Conservation (phyloP, 2,329 filamentous ascomycete species). For the Beauveria varroae region DNA sequence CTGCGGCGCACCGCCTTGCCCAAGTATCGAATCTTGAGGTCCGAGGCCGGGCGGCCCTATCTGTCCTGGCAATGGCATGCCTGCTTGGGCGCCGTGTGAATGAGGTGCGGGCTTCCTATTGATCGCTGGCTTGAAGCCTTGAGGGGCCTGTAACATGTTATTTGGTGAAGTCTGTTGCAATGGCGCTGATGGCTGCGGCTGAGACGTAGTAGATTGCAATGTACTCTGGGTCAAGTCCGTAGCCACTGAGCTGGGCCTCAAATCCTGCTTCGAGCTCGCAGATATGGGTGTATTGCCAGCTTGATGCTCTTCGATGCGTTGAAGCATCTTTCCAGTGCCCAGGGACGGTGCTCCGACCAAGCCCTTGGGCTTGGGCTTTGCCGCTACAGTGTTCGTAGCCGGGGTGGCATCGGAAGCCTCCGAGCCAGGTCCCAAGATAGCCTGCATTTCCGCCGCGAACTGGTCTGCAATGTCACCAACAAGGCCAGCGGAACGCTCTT, state of each 20-base stretch:
- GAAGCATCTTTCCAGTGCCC: constrained; percentile 12
- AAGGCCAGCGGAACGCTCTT: not conserved
- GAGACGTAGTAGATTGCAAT: not conserved
- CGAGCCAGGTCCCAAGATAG: not conserved
- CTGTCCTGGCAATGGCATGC: constrained; percentile 9
- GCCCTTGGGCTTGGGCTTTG: not conserved
- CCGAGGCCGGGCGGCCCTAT: constrained; percentile 10
- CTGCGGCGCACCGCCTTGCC: not conserved
- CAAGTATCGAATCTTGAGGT: not conserved
- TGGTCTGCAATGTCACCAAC: not conserved
- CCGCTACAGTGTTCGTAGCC: not conserved
- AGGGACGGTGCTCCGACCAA: not conserved
- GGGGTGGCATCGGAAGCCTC: not conserved
- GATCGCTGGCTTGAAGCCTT: not conserved
- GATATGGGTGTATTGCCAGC: not conserved
- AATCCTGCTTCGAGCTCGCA: not conserved
- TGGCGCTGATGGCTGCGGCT: not conserved
- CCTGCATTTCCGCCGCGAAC: not conserved
- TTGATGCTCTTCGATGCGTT: constrained; percentile 21
- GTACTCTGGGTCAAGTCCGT: constrained; percentile 10
- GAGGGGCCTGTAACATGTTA: not conserved
- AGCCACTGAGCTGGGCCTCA: constrained; percentile 16
- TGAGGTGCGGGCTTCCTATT: not conserved
- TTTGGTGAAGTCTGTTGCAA: not conserved
- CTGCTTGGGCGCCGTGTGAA: not conserved